Evolutionary conservation across 805 yeast genomes (phyloP).

Genomic region (Cyberlindnera amylophila): DNA sequence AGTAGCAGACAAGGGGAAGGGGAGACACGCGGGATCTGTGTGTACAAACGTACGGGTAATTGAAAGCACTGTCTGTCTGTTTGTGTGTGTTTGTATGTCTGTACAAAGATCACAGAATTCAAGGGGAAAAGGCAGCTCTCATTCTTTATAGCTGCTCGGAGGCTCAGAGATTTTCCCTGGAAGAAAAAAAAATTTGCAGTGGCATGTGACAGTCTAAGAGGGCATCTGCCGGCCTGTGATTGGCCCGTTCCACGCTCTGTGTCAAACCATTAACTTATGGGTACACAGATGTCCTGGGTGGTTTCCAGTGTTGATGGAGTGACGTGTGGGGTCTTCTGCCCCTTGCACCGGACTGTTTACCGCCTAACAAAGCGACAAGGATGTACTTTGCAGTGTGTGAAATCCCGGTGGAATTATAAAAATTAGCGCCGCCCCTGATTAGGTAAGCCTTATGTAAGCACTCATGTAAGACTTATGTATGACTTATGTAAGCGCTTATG

Average conservation of each 20-base stretch:
- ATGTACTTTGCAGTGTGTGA: neutral
- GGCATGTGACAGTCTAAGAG: slow-evolving; percentile 1
- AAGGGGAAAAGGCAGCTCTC: too few relatives aligned
- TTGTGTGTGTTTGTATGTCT: too few relatives aligned
- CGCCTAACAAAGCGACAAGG: neutral
- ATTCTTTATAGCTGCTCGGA: too few relatives aligned
- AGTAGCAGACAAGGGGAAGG: neutral
- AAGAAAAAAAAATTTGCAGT: neutral
- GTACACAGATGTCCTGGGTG: neutral
- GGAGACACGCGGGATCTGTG: neutral
- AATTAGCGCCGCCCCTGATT: too few relatives aligned
- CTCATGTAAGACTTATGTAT: too few relatives aligned
- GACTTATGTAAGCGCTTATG: too few relatives aligned
- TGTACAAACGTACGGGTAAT: too few relatives aligned
- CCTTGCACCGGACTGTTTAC: neutral
- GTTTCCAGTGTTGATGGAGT: neutral
- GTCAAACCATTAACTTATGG: neutral
- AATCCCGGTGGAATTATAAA: neutral
- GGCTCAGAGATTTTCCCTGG: too few relatives aligned
- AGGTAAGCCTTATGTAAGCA: too few relatives aligned
- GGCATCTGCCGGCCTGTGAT: neutral
- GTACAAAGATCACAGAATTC: too few relatives aligned
- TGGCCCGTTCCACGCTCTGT: neutral
- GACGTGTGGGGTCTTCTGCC: neutral
- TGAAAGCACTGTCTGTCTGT: too few relatives aligned